These are phyloP conservation scores for Adenanthera pavonina DNA, from an alignment of 306 rosid species.

Conservation along the genomic window DNA sequence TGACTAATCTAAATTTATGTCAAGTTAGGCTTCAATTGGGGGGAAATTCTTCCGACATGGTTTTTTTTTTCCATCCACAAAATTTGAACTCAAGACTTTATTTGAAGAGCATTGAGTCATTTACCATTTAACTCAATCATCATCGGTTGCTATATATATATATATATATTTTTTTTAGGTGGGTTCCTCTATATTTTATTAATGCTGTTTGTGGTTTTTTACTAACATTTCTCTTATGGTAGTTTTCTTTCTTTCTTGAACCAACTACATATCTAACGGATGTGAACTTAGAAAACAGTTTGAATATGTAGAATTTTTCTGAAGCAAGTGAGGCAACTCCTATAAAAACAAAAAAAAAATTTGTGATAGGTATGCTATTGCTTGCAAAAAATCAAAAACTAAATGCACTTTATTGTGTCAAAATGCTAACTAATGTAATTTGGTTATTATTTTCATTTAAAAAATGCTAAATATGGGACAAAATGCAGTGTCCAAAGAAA, in stretches of 20 bases:
- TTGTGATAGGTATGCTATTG: slow-evolving; percentile 50
- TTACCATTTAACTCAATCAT: no score
- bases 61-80: no score
- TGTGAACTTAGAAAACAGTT: slow-evolving; percentile 41
- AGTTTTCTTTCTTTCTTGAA: slow-evolving; percentile 30
- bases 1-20: no score
- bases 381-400: not conserved
- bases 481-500: not conserved
- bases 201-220: slow-evolving; percentile 22
- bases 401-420: slow-evolving; percentile 20
- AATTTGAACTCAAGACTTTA: no score
- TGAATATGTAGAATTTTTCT: slow-evolving; percentile 35
- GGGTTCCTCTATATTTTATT: not conserved
- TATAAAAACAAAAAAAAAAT: slow-evolving; percentile 51
- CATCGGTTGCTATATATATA: no score
- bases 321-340: slow-evolving; percentile 42
- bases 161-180: no score
- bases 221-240: not conserved
- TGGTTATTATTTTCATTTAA: slow-evolving; percentile 6
- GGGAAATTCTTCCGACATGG: no score
- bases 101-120: no score
- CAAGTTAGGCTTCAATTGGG: no score
- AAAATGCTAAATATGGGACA: slow-evolving; percentile 4
- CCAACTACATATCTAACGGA: slow-evolving; percentile 37
- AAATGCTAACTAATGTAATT: slow-evolving; percentile 2